Evolutionary conservation across 1,284 basidiomycete genomes (phyloP).

Genomic region (Boletus putidus): DNA sequence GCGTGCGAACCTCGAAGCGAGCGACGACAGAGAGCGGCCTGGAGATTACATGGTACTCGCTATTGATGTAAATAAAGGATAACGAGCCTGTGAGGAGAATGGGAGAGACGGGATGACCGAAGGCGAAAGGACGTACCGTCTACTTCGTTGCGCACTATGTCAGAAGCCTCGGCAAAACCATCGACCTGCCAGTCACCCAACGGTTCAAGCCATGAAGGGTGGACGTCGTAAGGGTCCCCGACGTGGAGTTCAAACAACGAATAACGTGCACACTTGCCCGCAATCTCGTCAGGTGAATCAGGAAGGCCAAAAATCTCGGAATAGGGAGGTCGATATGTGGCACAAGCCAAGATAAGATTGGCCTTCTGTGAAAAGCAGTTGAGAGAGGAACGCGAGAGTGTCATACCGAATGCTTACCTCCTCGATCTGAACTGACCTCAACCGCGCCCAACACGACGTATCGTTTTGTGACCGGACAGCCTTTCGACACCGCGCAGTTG

Average conservation of each 20-base stretch:
- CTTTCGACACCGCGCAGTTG: conserved; percentile 32
- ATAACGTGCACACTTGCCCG: conserved; percentile 32
- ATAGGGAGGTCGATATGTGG: conserved; percentile 21
- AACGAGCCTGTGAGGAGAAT: conserved; percentile 34
- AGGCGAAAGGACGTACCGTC: conserved; percentile 44
- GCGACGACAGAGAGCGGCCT: conserved; percentile 38
- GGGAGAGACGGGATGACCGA: conserved; percentile 14
- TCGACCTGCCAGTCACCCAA: conserved; percentile 58
- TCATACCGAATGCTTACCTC: conserved; percentile 20
- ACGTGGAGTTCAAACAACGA: conserved; percentile 49
- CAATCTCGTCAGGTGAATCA: conserved; percentile 18
- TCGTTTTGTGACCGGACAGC: neutral
- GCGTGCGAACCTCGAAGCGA: conserved; percentile 20
- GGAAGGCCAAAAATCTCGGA: conserved; percentile 30
- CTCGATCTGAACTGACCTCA: conserved; percentile 26
- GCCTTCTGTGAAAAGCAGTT: conserved; percentile 17
- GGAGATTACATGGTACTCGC: conserved; percentile 31
- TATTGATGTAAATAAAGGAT: conserved; percentile 31
- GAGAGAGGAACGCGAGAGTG: neutral
- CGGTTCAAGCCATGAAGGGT: conserved; percentile 45
- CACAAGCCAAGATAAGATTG: conserved; percentile 32
- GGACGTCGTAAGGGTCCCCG: conserved; percentile 38
- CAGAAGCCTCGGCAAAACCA: conserved; percentile 47
- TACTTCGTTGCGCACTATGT: conserved; percentile 42
- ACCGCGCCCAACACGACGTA: conserved; percentile 22